phyloP scores from a whole-genome alignment of 202 grass and related monocot species.

The Setaria viridis region DNA sequence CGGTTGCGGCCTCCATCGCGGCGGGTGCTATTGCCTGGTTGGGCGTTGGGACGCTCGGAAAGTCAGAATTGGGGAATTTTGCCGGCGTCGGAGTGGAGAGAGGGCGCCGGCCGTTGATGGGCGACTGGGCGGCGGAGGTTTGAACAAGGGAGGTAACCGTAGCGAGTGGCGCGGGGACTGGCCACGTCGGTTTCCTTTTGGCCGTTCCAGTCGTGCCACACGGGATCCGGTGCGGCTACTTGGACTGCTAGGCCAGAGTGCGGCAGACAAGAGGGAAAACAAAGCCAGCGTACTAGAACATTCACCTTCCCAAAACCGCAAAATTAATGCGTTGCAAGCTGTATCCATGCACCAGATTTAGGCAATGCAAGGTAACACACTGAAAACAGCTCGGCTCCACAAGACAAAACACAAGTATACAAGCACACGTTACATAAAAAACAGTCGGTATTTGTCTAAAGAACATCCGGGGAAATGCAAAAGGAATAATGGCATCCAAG shows the following conservation, averaged over 20 bases:
- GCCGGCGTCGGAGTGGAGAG: background rate
- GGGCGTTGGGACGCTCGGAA: background rate
- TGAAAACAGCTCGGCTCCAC: background rate
- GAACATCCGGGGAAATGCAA: background rate
- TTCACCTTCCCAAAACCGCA: background rate
- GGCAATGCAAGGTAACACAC: too few species aligned
- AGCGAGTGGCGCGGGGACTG: slow-evolving; percentile 41
- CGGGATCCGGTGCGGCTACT: background rate
- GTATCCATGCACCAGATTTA: background rate
- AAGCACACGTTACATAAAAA: too few species aligned
- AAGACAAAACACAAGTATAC: too few species aligned
- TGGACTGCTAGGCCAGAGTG: background rate
- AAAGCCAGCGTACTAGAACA: background rate
- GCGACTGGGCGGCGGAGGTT: slow-evolving; percentile 39
- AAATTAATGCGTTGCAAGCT: background rate
- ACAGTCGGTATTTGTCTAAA: too few species aligned
- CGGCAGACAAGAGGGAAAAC: background rate
- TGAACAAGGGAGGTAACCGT: slow-evolving; percentile 33
- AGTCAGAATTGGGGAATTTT: slow-evolving; percentile 9
- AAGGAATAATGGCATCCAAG: background rate
- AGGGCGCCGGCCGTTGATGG: background rate
- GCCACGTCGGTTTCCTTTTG: slow-evolving; percentile 54
- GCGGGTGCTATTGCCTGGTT: background rate
- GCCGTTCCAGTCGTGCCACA: background rate
- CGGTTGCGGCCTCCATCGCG: slow-evolving; percentile 47